A percentile compares a stretch with the other conserved stretches of the same genome.
These are phyloP conservation scores for Acanthamoeba polyphaga DNA, from an alignment of 208 protist genomes.

Conservation along the genomic window DNA sequence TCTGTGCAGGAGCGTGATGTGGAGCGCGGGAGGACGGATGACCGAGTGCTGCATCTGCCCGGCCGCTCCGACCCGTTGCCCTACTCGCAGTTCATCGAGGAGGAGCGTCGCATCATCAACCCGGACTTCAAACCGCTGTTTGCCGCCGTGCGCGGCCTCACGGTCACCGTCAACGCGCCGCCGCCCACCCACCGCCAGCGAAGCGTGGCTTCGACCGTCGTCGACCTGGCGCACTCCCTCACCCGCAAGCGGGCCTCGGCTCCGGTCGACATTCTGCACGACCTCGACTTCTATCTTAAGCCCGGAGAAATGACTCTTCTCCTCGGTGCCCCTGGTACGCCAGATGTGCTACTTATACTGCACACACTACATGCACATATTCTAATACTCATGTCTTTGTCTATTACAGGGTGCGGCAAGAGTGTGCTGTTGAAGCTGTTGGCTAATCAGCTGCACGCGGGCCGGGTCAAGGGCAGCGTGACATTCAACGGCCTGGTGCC, in stretches of 20 bases:
- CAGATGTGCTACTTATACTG: no score
- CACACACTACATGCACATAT: no score
- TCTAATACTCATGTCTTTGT: no score
- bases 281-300: conserved; percentile 67
- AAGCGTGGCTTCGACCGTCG: neutral
- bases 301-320: conserved; percentile 73
- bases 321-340: conserved; percentile 41
- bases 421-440: conserved; percentile 63
- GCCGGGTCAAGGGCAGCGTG: conserved; percentile 28
- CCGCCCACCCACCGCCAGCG: conserved; percentile 16
- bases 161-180: neutral
- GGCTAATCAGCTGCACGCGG: conserved; percentile 52
- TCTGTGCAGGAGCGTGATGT: no score
- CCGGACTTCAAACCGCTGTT: conserved; percentile 57
- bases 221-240: no score
- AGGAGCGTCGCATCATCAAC: neutral
- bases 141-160: neutral
- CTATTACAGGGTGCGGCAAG: conserved; percentile 11
- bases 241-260: no score
- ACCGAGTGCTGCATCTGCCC: no score
- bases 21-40: no score
- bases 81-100: neutral
- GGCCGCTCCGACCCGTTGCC: no score
- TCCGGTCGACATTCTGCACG: conserved; percentile 36
- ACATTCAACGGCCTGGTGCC: conserved; percentile 69